Conservation (phyloP, 2,329 filamentous ascomycete species). For the Rugonectria rugulosa region DNA sequence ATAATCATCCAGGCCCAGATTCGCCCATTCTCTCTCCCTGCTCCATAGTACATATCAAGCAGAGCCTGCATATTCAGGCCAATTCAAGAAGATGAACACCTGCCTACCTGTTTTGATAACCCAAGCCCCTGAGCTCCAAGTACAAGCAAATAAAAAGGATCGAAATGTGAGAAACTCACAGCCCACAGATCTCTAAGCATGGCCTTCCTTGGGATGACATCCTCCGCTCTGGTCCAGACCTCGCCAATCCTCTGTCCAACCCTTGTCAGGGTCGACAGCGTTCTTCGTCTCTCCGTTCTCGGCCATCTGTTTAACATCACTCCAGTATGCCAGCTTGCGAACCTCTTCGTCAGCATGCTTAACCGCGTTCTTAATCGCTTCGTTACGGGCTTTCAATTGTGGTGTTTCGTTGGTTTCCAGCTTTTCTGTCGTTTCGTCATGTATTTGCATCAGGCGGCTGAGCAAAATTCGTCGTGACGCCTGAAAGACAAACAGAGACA, state of each 20-base stretch:
- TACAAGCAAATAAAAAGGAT: slow-evolving; percentile 3
- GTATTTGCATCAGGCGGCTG: slow-evolving; percentile 69
- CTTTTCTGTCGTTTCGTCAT: slow-evolving; percentile 50
- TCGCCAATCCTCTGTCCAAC: slow-evolving; percentile 53
- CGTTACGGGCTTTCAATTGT: slow-evolving; percentile 55
- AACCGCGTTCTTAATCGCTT: slow-evolving; percentile 77
- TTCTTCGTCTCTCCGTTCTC: slow-evolving; percentile 56
- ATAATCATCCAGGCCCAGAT: slow-evolving; percentile 2
- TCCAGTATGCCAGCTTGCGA: slow-evolving; percentile 85
- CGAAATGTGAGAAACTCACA: not conserved
- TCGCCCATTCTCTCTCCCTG: not conserved
- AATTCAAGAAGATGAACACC: not conserved
- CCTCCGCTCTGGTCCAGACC: slow-evolving; percentile 64
- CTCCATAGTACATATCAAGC: too few species aligned
- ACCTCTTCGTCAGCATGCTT: slow-evolving; percentile 83
- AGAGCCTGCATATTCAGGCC: not conserved
- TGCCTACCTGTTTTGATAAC: not conserved
- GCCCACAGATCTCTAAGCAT: slow-evolving; percentile 32
- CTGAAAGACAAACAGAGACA: slow-evolving; percentile 89
- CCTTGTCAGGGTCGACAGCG: slow-evolving; percentile 50
- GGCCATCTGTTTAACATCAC: slow-evolving; percentile 77
- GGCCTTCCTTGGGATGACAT: slow-evolving; percentile 41
- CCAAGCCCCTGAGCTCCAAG: slow-evolving; percentile 10
- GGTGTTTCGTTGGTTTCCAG: slow-evolving; percentile 49
- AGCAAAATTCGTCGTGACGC: slow-evolving; percentile 82